A percentile compares a stretch with the other conserved stretches of the same genome.
phyloP scores from a whole-genome alignment of 73 alveolate genomes.

The Symbiodinium pilosum region DNA sequence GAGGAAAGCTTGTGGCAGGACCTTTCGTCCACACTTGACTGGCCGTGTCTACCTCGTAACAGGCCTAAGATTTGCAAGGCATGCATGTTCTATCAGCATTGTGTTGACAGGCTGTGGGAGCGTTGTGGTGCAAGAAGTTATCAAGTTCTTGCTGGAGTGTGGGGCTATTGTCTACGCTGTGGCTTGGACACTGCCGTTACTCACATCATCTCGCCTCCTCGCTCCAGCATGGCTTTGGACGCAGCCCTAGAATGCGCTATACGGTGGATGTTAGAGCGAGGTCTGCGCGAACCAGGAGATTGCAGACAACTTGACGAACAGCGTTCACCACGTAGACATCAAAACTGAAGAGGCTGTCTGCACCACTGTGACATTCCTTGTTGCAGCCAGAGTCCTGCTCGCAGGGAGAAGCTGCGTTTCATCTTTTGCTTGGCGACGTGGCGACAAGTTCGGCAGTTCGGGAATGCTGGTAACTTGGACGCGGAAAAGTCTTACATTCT shows the following conservation, averaged over 20 bases:
- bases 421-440: conserved; percentile 22
- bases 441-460: conserved; percentile 34
- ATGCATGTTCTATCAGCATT: neutral
- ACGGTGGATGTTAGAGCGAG: neutral
- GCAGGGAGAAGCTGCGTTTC: conserved; percentile 22
- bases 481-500: too few species aligned
- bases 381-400: neutral
- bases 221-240: too few species aligned
- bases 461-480: conserved; percentile 34
- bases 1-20: conserved; percentile 26
- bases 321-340: neutral
- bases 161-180: conserved; percentile 32
- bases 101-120: neutral
- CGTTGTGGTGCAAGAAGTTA: neutral
- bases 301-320: neutral
- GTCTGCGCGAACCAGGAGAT: neutral
- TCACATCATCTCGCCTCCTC: neutral
- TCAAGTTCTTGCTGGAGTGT: conserved; percentile 42
- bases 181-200: neutral
- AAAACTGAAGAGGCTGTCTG: conserved; percentile 8
- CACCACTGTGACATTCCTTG: too few species aligned
- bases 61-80: too few species aligned
- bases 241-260: too few species aligned
- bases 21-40: conserved; percentile 14
- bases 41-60: conserved; percentile 27